Conservation (phyloP, 805 yeast species). For the Isabelozyma pseudorhagii region DNA sequence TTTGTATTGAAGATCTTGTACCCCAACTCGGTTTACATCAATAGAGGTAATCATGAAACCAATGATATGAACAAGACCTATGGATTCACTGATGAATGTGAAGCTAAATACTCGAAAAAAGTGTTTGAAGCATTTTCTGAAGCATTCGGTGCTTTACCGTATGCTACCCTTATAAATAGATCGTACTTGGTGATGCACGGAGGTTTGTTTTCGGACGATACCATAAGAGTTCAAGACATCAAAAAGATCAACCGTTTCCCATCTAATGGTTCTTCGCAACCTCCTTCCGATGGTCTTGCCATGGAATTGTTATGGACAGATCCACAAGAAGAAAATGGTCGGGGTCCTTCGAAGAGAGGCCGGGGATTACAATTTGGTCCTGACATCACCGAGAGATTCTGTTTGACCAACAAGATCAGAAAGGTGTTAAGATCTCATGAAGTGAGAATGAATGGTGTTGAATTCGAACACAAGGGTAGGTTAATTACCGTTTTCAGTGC, state of each 20-base stretch:
- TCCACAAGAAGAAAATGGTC: slow-evolving; percentile 77
- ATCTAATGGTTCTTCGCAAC: slow-evolving; percentile 55
- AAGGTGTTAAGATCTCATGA: slow-evolving; percentile 93
- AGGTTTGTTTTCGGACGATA: slow-evolving; percentile 81
- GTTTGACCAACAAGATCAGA: slow-evolving; percentile 65
- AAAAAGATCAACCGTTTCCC: slow-evolving; percentile 66
- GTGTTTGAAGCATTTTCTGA: slow-evolving; percentile 81
- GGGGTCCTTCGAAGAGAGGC: slow-evolving; percentile 90
- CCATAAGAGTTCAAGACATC: slow-evolving; percentile 69
- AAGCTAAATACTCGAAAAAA: slow-evolving; percentile 78
- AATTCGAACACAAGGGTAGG: slow-evolving; percentile 80
- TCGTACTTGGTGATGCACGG: slow-evolving; percentile 93
- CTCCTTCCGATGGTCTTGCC: slow-evolving; percentile 86
- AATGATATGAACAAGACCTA: slow-evolving; percentile 95
- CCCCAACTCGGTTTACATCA: slow-evolving; percentile 69
- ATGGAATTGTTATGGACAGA: slow-evolving; percentile 98
- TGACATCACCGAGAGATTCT: slow-evolving; percentile 80
- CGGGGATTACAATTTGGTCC: slow-evolving; percentile 97
- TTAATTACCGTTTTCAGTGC: slow-evolving; percentile 96
- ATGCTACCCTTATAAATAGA: slow-evolving; percentile 75
- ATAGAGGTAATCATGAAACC: slow-evolving; percentile 97
- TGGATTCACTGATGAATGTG: slow-evolving; percentile 96
- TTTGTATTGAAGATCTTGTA: slow-evolving; percentile 73
- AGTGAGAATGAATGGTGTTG: slow-evolving; percentile 88
- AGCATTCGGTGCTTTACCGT: slow-evolving; percentile 81